These are phyloP conservation scores for Olyra latifolia DNA, from an alignment of 176 grass and related monocot species.

Conservation along the genomic window DNA sequence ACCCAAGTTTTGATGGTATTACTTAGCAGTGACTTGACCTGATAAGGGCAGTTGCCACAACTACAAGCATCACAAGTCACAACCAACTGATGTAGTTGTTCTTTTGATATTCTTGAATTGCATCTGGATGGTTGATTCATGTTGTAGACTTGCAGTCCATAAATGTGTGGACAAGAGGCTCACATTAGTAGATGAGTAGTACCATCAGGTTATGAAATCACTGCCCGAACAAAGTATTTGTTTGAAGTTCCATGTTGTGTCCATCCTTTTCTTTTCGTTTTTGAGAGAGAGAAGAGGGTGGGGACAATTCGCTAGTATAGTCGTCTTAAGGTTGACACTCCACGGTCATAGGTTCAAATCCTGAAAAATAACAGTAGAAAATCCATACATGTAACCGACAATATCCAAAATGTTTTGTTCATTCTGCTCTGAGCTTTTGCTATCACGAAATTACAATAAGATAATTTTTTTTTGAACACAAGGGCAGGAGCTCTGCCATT, in stretches of 20 bases:
- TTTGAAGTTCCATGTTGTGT: neutral
- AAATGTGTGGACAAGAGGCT: neutral
- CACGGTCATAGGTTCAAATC: neutral
- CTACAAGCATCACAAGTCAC: neutral
- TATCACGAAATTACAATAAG: neutral
- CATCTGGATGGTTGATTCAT: neutral
- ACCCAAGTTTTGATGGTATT: neutral
- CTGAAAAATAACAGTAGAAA: neutral
- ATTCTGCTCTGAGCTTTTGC: neutral
- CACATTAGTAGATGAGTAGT: neutral
- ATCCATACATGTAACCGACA: neutral
- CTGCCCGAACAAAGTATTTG: neutral
- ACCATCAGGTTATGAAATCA: neutral
- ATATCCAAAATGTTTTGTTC: neutral
- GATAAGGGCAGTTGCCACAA: neutral
- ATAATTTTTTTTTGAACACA: too few relatives aligned
- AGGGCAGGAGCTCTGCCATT: too few relatives aligned
- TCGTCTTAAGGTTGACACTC: neutral
- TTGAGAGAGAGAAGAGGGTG: neutral
- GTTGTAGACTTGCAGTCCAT: neutral
- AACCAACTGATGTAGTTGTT: neutral
- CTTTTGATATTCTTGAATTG: neutral
- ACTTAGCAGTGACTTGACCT: neutral
- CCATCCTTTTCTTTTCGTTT: neutral
- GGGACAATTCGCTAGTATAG: neutral